Percentiles rank a stretch among this genome's conserved stretches.
phyloP scores from a whole-genome alignment of 805 yeast species.

The Candida ficus region DNA sequence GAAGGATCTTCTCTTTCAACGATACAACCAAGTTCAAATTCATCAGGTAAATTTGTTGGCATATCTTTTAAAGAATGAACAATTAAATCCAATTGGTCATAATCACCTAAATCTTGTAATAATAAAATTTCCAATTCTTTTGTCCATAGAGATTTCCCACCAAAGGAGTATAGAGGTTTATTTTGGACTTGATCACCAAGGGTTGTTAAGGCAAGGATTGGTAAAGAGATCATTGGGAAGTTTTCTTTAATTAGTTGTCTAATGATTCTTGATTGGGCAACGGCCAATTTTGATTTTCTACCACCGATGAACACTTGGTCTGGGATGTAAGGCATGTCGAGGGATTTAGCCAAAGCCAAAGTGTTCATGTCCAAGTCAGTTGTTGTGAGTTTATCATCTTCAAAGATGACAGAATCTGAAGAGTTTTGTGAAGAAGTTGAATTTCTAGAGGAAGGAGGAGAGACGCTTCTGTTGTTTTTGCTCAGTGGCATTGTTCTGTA shows the following conservation, averaged over 20 bases:
- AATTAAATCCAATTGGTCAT: slow-evolving; percentile 73
- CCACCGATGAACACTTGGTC: slow-evolving; percentile 64
- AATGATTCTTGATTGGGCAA: slow-evolving; percentile 76
- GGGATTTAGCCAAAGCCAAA: slow-evolving; percentile 8
- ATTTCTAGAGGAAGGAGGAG: slow-evolving; percentile 6
- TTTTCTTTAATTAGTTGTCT: slow-evolving; percentile 50
- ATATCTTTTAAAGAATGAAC: slow-evolving; percentile 92
- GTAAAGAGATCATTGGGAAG: slow-evolving; percentile 65
- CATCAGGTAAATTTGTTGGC: slow-evolving; percentile 89
- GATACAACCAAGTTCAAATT: slow-evolving; percentile 84
- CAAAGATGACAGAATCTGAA: slow-evolving; percentile 20
- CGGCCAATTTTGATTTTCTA: slow-evolving; percentile 82
- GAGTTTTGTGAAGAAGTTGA: slow-evolving; percentile 9
- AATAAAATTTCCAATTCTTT: slow-evolving; percentile 83
- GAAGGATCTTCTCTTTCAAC: slow-evolving; percentile 87
- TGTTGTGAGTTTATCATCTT: slow-evolving; percentile 14
- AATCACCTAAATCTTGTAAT: slow-evolving; percentile 54
- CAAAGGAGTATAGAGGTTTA: slow-evolving; percentile 87
- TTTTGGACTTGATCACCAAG: slow-evolving; percentile 85
- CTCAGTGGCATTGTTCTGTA: slow-evolving; percentile 9
- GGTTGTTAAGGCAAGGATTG: slow-evolving; percentile 76
- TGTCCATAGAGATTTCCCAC: slow-evolving; percentile 96
- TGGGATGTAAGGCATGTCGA: slow-evolving; percentile 21
- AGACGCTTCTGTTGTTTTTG: background rate
- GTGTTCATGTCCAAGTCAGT: background rate